Evolutionary conservation across 148 eudicot species (phyloP).

Genomic region (Chenopodium formosanum): DNA sequence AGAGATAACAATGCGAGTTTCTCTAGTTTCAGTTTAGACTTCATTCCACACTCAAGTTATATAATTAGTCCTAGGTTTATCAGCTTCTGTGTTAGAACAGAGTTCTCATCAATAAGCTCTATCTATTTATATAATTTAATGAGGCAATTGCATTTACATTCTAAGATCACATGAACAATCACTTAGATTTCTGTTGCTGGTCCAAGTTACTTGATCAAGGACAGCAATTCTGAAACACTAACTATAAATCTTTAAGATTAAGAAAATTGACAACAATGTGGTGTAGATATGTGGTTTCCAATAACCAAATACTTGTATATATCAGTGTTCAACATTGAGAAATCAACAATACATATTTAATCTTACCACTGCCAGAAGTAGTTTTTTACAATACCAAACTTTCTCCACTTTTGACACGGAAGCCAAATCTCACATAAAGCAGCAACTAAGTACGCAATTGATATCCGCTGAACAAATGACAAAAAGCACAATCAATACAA

Average conservation of each 20-base stretch:
- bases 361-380: conserved; percentile 75
- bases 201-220: neutral
- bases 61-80: neutral
- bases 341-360: neutral
- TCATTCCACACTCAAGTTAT: neutral
- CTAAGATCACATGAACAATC: neutral
- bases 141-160: neutral
- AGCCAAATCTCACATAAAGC: conserved; percentile 94
- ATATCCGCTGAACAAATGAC: conserved; percentile 61
- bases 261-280: neutral
- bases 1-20: neutral
- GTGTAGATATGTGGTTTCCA: neutral
- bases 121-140: too few relatives aligned
- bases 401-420: conserved; percentile 51
- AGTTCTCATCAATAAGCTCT: neutral
- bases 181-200: neutral
- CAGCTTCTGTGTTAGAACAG: neutral
- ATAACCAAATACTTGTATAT: neutral
- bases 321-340: too few relatives aligned
- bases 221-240: neutral
- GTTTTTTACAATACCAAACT: conserved; percentile 39
- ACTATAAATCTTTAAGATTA: neutral
- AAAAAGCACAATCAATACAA: neutral
- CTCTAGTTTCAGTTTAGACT: neutral
- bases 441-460: conserved; percentile 66